These are phyloP conservation scores for Phytophthora meadii DNA, from an alignment of 352 stramenopile genomes.

Conservation along the genomic window DNA sequence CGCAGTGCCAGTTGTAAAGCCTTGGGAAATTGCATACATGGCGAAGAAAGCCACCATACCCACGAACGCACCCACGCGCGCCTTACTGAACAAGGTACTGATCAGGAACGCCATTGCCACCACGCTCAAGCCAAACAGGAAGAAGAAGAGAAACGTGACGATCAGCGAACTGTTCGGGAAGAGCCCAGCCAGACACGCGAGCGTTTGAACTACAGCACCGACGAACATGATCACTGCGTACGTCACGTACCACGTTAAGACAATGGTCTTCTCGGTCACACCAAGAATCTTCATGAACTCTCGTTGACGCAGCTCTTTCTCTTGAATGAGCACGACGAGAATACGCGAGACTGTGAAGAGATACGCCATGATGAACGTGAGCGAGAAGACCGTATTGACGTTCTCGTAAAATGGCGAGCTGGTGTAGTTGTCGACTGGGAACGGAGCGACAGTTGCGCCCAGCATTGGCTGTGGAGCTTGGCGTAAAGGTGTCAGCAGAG, in stretches of 20 bases:
- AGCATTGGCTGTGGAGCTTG: constrained; percentile 55
- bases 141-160: constrained; percentile 83
- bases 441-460: constrained; percentile 35
- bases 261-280: constrained; percentile 74
- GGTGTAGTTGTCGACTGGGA: constrained; percentile 45
- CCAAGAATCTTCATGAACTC: constrained; percentile 93
- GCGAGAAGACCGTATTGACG: constrained; percentile 57
- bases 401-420: constrained; percentile 65
- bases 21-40: constrained; percentile 71
- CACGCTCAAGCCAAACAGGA: constrained; percentile 63
- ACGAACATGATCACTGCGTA: constrained; percentile 87
- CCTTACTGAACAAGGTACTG: constrained; percentile 75
- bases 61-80: constrained; percentile 63
- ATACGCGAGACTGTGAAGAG: constrained; percentile 87
- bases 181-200: constrained; percentile 48
- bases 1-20: constrained; percentile 29
- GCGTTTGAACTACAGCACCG: constrained; percentile 57
- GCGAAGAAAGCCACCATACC: constrained; percentile 88
- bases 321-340: constrained; percentile 83
- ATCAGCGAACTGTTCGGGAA: constrained; percentile 49
- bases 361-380: constrained; percentile 92
- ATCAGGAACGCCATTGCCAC: constrained; percentile 54
- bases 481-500: constrained; percentile 38
- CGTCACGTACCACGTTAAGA: constrained; percentile 85
- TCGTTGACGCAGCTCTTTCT: constrained; percentile 90